Evolutionary conservation across 2,329 filamentous ascomycete genomes (phyloP).

Genomic region (Albifimbria verrucaria): DNA sequence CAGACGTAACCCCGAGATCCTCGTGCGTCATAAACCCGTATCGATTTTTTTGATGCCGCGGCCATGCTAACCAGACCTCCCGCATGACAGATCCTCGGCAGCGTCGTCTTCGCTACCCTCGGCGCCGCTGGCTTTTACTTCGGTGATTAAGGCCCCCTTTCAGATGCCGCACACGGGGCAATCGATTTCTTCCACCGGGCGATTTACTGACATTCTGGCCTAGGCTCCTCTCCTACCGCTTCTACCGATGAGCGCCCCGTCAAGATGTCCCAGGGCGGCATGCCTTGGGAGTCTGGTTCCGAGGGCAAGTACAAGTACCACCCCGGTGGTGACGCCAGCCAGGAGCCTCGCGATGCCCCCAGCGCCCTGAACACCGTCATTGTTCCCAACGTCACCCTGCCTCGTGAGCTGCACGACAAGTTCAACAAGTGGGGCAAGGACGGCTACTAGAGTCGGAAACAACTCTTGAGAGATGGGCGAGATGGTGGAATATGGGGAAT

Average conservation of each 20-base stretch:
- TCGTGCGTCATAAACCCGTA: slow-evolving; percentile 38
- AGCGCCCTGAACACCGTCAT: slow-evolving; percentile 94
- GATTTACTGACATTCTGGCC: neutral
- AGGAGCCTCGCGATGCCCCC: slow-evolving; percentile 81
- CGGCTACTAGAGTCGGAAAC: slow-evolving; percentile 53
- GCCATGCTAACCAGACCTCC: slow-evolving; percentile 10
- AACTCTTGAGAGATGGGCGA: slow-evolving; percentile 6
- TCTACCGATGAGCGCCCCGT: slow-evolving; percentile 79
- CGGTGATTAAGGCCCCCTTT: slow-evolving; percentile 46
- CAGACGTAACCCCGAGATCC: slow-evolving; percentile 49
- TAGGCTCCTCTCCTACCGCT: slow-evolving; percentile 80
- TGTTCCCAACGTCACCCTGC: slow-evolving; percentile 87
- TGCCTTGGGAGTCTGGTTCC: slow-evolving; percentile 83
- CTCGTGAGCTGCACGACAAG: slow-evolving; percentile 90
- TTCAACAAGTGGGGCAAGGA: slow-evolving; percentile 99
- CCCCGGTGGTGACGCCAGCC: slow-evolving; percentile 77
- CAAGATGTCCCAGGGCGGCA: slow-evolving; percentile 69
- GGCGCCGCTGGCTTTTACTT: slow-evolving; percentile 89
- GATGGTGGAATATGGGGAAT: neutral
- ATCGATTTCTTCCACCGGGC: neutral
- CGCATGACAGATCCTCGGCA: slow-evolving; percentile 71
- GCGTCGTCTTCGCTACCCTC: slow-evolving; percentile 86
- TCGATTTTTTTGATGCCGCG: no score
- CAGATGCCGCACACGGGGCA: neutral
- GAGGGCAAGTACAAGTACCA: slow-evolving; percentile 73